Percentiles rank a stretch among this genome's conserved stretches.
phyloP scores from a whole-genome alignment of 1,284 basidiomycete genomes.

The Moniliella sp. region DNA sequence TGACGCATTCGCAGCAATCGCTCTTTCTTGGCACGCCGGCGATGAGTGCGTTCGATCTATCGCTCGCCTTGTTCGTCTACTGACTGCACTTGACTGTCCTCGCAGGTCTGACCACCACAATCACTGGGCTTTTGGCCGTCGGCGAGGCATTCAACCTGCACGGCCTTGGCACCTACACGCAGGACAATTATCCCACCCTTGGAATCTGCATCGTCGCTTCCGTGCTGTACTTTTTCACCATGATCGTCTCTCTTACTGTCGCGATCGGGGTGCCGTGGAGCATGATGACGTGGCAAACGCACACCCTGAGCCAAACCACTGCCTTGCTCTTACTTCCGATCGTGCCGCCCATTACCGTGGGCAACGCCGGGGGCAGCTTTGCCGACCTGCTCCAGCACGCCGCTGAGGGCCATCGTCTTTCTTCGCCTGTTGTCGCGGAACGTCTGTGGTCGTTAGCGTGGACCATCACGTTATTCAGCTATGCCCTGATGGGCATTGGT shows the following conservation, averaged over 20 bases:
- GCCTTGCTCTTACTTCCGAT: conserved; percentile 16
- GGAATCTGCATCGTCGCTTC: conserved; percentile 11
- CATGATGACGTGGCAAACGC: conserved; percentile 21
- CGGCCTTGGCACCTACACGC: too few species aligned
- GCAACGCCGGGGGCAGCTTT: conserved; percentile 10
- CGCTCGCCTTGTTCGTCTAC: conserved; percentile 10
- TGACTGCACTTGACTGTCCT: conserved; percentile 20
- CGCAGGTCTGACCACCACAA: conserved; percentile 18
- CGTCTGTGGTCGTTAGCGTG: conserved; percentile 12
- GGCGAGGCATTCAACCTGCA: too few species aligned
- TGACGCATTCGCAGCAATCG: conserved; percentile 9
- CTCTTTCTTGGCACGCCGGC: conserved; percentile 1
- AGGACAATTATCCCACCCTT: too few species aligned
- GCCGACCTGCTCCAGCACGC: conserved; percentile 10
- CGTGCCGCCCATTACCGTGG: conserved; percentile 19
- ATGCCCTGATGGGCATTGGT: conserved; percentile 17
- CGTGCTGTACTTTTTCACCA: conserved; percentile 8
- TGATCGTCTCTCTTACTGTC: conserved; percentile 11
- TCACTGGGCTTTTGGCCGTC: conserved; percentile 11
- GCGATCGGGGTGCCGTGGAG: conserved; percentile 13
- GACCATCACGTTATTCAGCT: conserved; percentile 13
- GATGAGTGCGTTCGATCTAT: too few species aligned
- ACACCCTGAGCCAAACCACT: conserved; percentile 17
- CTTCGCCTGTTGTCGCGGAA: too few species aligned
- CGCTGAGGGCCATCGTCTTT: too few species aligned